Conservation (phyloP, 2,329 filamentous ascomycete species). For the Ustulina deusta region DNA sequence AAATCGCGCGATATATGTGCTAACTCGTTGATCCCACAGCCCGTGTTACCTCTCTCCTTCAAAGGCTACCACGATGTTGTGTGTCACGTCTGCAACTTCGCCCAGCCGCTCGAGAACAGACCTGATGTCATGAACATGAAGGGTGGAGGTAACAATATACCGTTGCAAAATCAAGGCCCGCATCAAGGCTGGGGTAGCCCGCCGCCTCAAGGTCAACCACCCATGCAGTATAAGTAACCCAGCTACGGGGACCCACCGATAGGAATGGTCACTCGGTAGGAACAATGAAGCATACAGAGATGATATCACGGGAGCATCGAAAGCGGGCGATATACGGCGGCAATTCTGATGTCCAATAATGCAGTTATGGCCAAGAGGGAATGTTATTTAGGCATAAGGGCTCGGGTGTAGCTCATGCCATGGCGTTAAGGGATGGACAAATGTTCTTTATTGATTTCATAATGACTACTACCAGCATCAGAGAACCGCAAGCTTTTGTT, state of each 20-base stretch:
- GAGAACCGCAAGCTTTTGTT: slow-evolving; percentile 1
- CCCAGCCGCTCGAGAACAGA: slow-evolving; percentile 72
- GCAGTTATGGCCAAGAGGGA: not conserved
- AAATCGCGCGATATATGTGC: not conserved
- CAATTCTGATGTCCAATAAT: not conserved
- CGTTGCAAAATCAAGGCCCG: slow-evolving; percentile 51
- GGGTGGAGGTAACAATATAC: slow-evolving; percentile 53
- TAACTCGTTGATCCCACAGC: slow-evolving; percentile 56
- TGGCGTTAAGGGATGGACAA: slow-evolving; percentile 31
- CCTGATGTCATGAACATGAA: slow-evolving; percentile 68
- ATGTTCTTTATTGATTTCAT: slow-evolving; percentile 16
- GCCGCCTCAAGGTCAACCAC: slow-evolving; percentile 41
- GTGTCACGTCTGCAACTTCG: slow-evolving; percentile 82
- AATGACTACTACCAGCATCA: slow-evolving; percentile 4
- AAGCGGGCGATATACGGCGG: not conserved
- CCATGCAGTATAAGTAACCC: slow-evolving; percentile 47
- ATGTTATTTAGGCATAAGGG: slow-evolving; percentile 4
- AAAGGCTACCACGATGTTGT: slow-evolving; percentile 75
- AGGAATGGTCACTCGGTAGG: not conserved
- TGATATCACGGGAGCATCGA: not conserved
- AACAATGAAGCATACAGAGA: not conserved
- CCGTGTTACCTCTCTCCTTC: slow-evolving; percentile 77
- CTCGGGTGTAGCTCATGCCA: slow-evolving; percentile 21
- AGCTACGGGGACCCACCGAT: not conserved
- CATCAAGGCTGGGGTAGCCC: slow-evolving; percentile 42